phyloP scores from a whole-genome alignment of 805 yeast species.

The Huiozyma naganishii region DNA sequence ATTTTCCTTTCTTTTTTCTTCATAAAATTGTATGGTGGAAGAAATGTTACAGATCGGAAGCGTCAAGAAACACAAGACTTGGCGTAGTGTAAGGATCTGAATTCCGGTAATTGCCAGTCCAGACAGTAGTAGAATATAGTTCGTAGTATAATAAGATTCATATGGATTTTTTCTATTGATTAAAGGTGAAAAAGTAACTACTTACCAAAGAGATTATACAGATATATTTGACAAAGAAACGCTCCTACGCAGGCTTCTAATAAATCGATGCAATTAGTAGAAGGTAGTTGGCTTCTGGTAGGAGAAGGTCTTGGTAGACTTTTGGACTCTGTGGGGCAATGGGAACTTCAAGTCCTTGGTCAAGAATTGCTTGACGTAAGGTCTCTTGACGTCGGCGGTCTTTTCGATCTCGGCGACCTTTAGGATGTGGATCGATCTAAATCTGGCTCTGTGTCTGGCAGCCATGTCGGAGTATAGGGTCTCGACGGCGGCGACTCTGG shows the following conservation, averaged over 20 bases:
- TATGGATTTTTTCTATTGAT: conserved; percentile 3
- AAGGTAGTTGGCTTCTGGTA: conserved; percentile 93
- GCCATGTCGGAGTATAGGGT: conserved; percentile 99
- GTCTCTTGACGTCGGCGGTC: conserved; percentile 98
- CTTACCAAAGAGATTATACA: conserved; percentile 21
- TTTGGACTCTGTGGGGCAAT: conserved; percentile 98
- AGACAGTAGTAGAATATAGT: too few species aligned
- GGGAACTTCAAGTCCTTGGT: conserved; percentile 97
- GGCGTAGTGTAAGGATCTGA: too few species aligned
- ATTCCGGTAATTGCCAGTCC: too few species aligned
- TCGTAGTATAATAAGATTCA: neutral
- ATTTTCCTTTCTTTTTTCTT: too few species aligned
- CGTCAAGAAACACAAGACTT: too few species aligned
- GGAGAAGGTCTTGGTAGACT: conserved; percentile 79
- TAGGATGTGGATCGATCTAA: conserved; percentile 97
- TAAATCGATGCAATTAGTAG: conserved; percentile 49
- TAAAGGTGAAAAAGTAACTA: conserved; percentile 9
- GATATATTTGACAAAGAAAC: conserved; percentile 6
- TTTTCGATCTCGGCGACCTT: conserved; percentile 98
- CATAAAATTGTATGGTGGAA: too few species aligned
- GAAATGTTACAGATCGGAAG: too few species aligned
- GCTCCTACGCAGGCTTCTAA: too few species aligned
- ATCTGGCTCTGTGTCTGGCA: conserved; percentile 99
- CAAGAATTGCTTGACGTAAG: conserved; percentile 95
- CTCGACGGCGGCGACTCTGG: conserved; percentile 98